Evolutionary conservation across 176 grass and related monocot genomes (phyloP).

Genomic region (Stipa capillata): DNA sequence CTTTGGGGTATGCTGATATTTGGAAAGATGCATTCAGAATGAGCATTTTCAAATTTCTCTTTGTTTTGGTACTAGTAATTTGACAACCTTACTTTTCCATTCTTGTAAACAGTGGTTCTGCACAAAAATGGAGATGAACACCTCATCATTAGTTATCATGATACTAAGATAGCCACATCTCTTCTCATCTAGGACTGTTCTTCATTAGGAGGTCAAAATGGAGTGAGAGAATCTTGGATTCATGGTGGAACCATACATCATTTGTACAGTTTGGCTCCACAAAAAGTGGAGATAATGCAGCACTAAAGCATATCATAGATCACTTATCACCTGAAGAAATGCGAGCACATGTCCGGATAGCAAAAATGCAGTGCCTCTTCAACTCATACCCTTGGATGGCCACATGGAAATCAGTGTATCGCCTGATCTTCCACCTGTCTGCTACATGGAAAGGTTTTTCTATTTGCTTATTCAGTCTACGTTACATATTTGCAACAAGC

Average conservation of each 20-base stretch:
- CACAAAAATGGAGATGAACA: neutral
- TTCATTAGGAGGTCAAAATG: constrained; percentile 72
- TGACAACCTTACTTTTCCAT: neutral
- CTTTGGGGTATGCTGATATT: neutral
- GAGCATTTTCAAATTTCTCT: neutral
- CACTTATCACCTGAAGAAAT: constrained; percentile 47
- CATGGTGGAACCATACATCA: constrained; percentile 87
- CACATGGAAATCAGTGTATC: constrained; percentile 37
- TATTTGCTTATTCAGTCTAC: neutral
- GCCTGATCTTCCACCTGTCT: constrained; percentile 38
- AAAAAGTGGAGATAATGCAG: constrained; percentile 73
- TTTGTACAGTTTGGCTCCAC: constrained; percentile 76
- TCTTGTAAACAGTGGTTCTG: neutral
- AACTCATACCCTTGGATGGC: constrained; percentile 88
- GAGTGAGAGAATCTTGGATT: constrained; percentile 55
- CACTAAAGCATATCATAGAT: constrained; percentile 55
- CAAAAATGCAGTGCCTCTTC: constrained; percentile 80
- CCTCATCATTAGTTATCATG: neutral
- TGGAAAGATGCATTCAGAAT: neutral
- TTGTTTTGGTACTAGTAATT: neutral
- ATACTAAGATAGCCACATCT: neutral
- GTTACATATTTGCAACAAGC: neutral
- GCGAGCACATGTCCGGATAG: constrained; percentile 41
- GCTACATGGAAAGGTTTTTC: constrained; percentile 68
- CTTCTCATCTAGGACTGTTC: constrained; percentile 50